Conservation (phyloP, 352 stramenopile genomes). For the Phytophthora podocarpi region DNA sequence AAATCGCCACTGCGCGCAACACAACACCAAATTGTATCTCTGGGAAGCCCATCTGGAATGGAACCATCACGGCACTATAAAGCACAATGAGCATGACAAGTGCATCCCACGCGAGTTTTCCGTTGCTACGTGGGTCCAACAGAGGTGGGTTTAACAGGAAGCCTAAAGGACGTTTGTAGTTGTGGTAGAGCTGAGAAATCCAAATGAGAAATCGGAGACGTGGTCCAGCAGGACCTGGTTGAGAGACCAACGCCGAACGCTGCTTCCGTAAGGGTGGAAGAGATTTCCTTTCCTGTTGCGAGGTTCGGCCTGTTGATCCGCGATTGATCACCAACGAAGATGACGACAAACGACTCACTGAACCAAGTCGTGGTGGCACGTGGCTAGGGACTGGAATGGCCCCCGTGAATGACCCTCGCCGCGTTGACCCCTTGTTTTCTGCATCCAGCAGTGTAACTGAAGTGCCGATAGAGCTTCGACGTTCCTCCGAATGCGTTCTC, state of each 20-base stretch:
- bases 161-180: constrained; percentile 33
- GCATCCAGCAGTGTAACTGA: not conserved
- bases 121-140: constrained; percentile 59
- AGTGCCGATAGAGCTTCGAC: not conserved
- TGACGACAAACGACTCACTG: constrained; percentile 15
- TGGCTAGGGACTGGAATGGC: constrained; percentile 24
- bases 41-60: constrained; percentile 74
- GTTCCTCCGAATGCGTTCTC: not conserved
- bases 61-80: constrained; percentile 75
- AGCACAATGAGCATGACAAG: constrained; percentile 77
- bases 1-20: constrained; percentile 31
- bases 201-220: constrained; percentile 42
- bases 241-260: constrained; percentile 44
- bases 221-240: constrained; percentile 16
- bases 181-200: constrained; percentile 46
- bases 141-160: constrained; percentile 43
- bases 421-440: not conserved
- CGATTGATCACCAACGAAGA: constrained; percentile 22
- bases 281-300: constrained; percentile 14
- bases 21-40: constrained; percentile 47
- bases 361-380: constrained; percentile 12
- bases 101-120: constrained; percentile 67
- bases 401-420: constrained; percentile 22
- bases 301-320: constrained; percentile 10
- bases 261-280: constrained; percentile 11